Percentiles rank a stretch among this genome's conserved stretches.
phyloP scores from a whole-genome alignment of 371 early-diverging fungal genomes.

The Mucor plumbeus region DNA sequence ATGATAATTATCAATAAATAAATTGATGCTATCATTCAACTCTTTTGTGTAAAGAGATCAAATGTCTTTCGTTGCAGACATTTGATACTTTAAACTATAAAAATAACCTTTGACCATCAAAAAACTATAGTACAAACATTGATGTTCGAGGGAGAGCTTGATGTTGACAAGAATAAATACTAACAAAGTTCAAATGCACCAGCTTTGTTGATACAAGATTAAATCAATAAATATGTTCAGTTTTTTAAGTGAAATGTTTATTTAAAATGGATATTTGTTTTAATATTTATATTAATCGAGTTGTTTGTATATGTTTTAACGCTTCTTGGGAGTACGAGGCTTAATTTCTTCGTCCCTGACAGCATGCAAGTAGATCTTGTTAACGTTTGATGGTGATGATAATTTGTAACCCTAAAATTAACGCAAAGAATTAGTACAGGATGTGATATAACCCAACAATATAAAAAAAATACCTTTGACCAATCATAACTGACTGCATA shows the following conservation, averaged over 20 bases:
- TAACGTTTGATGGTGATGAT: constrained; percentile 50
- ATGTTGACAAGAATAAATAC: not conserved
- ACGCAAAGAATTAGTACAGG: constrained; percentile 4
- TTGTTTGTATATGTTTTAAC: constrained; percentile 35
- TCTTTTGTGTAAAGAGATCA: too few relatives aligned
- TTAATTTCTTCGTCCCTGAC: constrained; percentile 83
- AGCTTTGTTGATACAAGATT: too few relatives aligned
- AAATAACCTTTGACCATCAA: too few relatives aligned
- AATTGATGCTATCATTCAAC: too few relatives aligned
- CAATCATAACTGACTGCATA: constrained; percentile 97
- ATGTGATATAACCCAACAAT: not conserved
- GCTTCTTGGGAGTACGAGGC: constrained; percentile 66
- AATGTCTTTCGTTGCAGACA: too few relatives aligned
- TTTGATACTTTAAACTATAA: too few relatives aligned
- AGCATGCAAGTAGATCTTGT: constrained; percentile 76
- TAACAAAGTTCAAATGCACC: too few relatives aligned
- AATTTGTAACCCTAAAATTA: constrained; percentile 57
- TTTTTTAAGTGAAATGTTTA: not conserved
- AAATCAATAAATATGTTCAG: not conserved
- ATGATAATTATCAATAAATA: too few relatives aligned
- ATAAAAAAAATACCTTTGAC: constrained; percentile 76
- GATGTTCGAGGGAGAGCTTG: not conserved
- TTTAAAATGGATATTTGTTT: not conserved
- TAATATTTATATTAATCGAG: not conserved
- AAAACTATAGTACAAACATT: too few relatives aligned